Percentiles rank a stretch among this genome's conserved stretches.
Evolutionary conservation across 805 yeast genomes (phyloP).

Genomic region (Schwanniomyces pseudopolymorphus): DNA sequence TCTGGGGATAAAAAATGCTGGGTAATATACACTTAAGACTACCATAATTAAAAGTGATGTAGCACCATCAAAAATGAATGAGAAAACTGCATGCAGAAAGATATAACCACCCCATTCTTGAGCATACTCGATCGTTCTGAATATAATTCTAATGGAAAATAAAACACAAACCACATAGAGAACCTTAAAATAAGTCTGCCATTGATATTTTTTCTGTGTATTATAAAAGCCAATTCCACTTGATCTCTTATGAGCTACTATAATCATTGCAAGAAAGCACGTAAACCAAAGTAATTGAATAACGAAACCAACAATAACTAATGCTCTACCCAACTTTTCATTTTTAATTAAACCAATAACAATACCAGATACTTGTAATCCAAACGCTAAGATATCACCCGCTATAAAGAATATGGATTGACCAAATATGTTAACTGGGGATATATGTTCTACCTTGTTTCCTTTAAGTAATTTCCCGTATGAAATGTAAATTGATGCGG

Average conservation of each 20-base stretch:
- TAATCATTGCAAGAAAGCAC: conserved; percentile 13
- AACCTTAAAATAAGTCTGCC: not conserved
- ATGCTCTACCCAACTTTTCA: not conserved
- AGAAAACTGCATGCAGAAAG: conserved; percentile 19
- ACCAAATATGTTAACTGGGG: conserved; percentile 11
- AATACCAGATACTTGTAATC: conserved; percentile 28
- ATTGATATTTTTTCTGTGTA: not conserved
- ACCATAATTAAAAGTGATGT: conserved; percentile 15
- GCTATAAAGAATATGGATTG: conserved; percentile 23
- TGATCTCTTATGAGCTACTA: not conserved
- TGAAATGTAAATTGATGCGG: conserved; percentile 4
- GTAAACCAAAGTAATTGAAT: conserved; percentile 29
- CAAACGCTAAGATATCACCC: conserved; percentile 27
- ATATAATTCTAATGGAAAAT: conserved; percentile 27
- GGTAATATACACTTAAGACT: not conserved
- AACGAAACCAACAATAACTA: conserved; percentile 12
- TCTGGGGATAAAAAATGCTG: not conserved
- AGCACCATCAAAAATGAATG: conserved; percentile 25
- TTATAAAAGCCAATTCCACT: no score
- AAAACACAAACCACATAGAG: conserved; percentile 9
- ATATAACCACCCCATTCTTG: conserved; percentile 26
- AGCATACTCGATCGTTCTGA: conserved; percentile 25
- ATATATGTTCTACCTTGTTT: conserved; percentile 9
- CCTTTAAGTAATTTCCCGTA: not conserved
- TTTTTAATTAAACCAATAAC: conserved; percentile 20